Percentiles rank a stretch among this genome's conserved stretches.
Conservation (phyloP, 768 basidiomycete species). For the Tubosaeta sp. region DNA sequence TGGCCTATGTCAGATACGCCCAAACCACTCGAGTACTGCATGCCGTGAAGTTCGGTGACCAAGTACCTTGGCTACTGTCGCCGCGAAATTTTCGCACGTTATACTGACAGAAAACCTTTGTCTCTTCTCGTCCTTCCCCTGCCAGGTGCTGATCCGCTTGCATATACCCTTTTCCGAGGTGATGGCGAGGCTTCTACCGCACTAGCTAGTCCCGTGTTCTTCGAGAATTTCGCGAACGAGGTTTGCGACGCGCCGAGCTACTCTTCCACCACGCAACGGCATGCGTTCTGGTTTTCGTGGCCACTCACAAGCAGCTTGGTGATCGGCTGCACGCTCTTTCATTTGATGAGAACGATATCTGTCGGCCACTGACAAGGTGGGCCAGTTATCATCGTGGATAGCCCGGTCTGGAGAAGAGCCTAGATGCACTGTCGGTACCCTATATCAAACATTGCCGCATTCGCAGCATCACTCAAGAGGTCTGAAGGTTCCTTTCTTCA, state of each 20-base stretch:
- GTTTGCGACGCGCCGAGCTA: conserved; percentile 51
- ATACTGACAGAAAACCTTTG: conserved; percentile 64
- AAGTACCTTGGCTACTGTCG: conserved; percentile 42
- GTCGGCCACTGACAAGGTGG: conserved; percentile 58
- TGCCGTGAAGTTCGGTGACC: conserved; percentile 66
- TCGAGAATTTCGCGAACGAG: conserved; percentile 72
- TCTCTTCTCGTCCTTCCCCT: conserved; percentile 59
- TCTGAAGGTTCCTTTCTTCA: conserved; percentile 76
- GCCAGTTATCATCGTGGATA: conserved; percentile 54
- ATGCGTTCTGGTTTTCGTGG: conserved; percentile 79
- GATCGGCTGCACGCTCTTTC: conserved; percentile 74
- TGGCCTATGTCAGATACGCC: conserved; percentile 44
- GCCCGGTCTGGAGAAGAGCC: conserved; percentile 62
- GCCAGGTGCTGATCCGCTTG: conserved; percentile 50
- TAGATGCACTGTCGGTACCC: conserved; percentile 74
- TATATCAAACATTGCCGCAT: conserved; percentile 91
- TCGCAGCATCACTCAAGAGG: conserved; percentile 77
- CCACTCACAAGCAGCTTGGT: conserved; percentile 63
- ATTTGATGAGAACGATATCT: conserved; percentile 77
- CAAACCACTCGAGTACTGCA: conserved; percentile 53
- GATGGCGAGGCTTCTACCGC: conserved; percentile 45
- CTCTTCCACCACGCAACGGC: conserved; percentile 66
- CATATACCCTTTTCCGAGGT: conserved; percentile 65
- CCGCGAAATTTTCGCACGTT: background rate
- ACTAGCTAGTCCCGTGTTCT: conserved; percentile 62